phyloP scores from a whole-genome alignment of 306 rosid genomes.

The Coriaria nepalensis region DNA sequence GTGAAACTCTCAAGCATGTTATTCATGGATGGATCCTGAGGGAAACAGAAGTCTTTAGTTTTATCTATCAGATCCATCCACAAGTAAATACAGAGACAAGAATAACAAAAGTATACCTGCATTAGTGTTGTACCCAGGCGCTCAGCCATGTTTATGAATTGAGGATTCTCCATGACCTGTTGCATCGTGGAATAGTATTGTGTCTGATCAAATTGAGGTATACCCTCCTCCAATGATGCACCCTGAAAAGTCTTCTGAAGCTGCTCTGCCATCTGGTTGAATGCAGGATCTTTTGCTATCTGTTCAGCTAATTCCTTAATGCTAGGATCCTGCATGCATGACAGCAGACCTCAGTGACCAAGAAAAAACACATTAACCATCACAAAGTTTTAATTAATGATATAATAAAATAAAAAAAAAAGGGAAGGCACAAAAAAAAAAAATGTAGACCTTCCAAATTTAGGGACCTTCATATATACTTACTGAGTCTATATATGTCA shows the following conservation, averaged over 20 bases:
- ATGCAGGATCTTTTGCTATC: constrained; percentile 87
- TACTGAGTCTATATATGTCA: too few species aligned
- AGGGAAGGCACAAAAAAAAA: too few species aligned
- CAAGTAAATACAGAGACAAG: neutral
- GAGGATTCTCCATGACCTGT: constrained; percentile 98
- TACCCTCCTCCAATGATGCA: constrained; percentile 37
- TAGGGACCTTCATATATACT: too few species aligned
- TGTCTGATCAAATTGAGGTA: constrained; percentile 78
- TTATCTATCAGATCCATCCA: neutral
- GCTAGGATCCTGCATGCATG: constrained; percentile 75
- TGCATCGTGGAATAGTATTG: constrained; percentile 81
- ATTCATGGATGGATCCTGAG: constrained; percentile 93
- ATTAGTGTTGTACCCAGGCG: constrained; percentile 82
- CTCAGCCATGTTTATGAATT: constrained; percentile 97
- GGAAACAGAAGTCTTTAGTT: constrained; percentile 11
- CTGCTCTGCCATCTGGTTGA: constrained; percentile 97
- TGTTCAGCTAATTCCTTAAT: constrained; percentile 94
- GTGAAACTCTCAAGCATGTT: constrained; percentile 64
- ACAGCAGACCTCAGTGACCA: constrained; percentile 13
- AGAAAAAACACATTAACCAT: neutral
- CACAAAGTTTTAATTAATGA: constrained; percentile 3
- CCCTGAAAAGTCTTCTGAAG: constrained; percentile 87
- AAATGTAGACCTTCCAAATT: too few species aligned
- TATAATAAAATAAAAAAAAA: neutral
- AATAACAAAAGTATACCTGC: constrained; percentile 45